Base-by-base conservation (phyloP, 345 rosid genomes). In the Balakata baccata region DNA sequence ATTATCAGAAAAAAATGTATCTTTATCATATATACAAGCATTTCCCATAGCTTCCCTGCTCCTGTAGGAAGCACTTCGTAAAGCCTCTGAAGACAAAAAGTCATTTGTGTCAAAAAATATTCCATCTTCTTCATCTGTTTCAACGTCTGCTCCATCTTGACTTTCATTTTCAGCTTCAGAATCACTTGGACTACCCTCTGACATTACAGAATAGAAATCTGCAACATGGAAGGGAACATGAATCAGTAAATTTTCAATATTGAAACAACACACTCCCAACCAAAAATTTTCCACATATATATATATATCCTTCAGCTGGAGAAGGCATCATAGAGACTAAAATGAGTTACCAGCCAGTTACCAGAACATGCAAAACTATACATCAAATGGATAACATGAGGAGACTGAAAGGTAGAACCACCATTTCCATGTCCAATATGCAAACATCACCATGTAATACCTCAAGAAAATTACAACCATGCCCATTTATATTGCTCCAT, bases 131-230 rank as follows among this genome's bases (percentile, higher is more conserved):
- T 93, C 98, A 84, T 96, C 99, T 62, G 94, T 89, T 82, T 91
- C 97, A 69, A 79, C 92, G 81, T 89, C 97, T 70, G 71, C 92
- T 70, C 97, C 99, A 82, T 89, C 92, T 76, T 86, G 94, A 81
- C 98, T 96, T 79, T 89, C 99, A 80, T 90, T 90, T 60, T 96
- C 99, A 52, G 84, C 97, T 72, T 91, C 97, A 66, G 92, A 87
- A 73, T 89, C 97, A 77, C 90, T 95, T 59, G 82, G 90, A 84
- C 92, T 88, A 43, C 93, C 99, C 81, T 93, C 96, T 43, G 99
- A 96, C 93, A 93, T 83, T 75, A 96, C 99, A 64, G 99, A 96
- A 81, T 96, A 96, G 89, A 96, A 93, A 88, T 96, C 97, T 96
- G 90, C 66, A 43, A 79, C 75, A 86, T 52, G 63, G 53, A 51